Base-by-base conservation (phyloP, 2,329 filamentous ascomycete species). In the Colletotrichum magnum region DNA sequence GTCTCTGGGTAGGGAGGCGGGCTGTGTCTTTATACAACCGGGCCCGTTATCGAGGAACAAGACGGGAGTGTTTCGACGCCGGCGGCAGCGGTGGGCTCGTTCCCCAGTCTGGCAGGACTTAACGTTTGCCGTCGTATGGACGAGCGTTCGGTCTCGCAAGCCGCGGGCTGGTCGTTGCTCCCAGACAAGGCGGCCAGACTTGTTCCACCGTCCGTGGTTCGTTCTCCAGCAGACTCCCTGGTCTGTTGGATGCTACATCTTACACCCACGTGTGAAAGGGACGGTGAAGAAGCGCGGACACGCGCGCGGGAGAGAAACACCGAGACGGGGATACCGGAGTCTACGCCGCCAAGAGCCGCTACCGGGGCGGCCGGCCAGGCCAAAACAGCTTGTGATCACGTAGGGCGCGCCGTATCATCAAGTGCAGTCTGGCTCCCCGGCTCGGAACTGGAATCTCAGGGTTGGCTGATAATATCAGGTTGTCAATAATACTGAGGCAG, bases 21-120 rank as follows among this genome's bases (percentile, higher is more conserved):
- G 32, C 32, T 36, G 32, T 57, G 26, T 56, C 48, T 58, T 69
- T 69, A 69, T 69, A 69, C 57, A 24, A n/a, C 21, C 32, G 18
- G 39, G 36, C 45, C 7, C 7, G 26, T 9, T 36, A 36, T 36
- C 32, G 32, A 36, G 32, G 32, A 36, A 12, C 32, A 10, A 36
- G 7, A 10, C 9, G 32, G 32, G 15, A 21, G 24, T 43, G 50
- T 54, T 52, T 53, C 18, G 32, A n/a, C 32, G 32, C 7, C 15
- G 45, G 58, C 41, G 53, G 58, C 47, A 47, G 36, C 50, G 58
- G 56, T 45, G 32, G 36, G 16, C 41, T 18, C 6, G 45, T 26
- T 62, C 52, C 54, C 58, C 58, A 58, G 47, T 39, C 36, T 52
- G 45, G 45, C 28, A 58, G 47, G 32, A 36, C 24, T 47, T 48